Evolutionary conservation across 2,329 filamentous ascomycete genomes (phyloP).

Genomic region (Chalaropsis thielavioides): DNA sequence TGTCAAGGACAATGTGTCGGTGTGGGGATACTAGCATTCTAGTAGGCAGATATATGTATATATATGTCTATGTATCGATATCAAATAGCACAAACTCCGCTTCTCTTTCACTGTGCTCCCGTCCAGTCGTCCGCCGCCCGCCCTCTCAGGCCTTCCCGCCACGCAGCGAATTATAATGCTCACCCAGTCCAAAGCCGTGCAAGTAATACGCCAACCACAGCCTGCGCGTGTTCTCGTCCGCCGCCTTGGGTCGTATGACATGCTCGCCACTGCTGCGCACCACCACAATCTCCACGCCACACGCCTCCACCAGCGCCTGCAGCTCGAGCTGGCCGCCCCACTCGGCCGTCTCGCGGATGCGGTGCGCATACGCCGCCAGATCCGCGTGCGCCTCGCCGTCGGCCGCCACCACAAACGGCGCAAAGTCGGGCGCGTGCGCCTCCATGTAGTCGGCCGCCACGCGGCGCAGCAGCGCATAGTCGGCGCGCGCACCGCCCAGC

Average conservation of each 20-base stretch:
- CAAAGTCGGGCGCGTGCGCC: slow-evolving; percentile 63
- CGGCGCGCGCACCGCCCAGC: slow-evolving; percentile 20
- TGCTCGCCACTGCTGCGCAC: slow-evolving; percentile 74
- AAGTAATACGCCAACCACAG: slow-evolving; percentile 93
- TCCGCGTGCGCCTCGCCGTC: slow-evolving; percentile 21
- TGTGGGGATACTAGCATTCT: slow-evolving; percentile 31
- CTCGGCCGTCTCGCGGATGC: slow-evolving; percentile 75
- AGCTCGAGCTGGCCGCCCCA: slow-evolving; percentile 95
- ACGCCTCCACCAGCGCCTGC: slow-evolving; percentile 66
- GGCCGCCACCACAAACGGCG: slow-evolving; percentile 71
- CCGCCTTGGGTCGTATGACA: slow-evolving; percentile 46
- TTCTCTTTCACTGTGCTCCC: no score
- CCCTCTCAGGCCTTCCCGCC: background rate
- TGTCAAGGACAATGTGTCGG: slow-evolving; percentile 38
- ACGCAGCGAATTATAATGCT: slow-evolving; percentile 88
- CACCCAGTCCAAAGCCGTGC: slow-evolving; percentile 83
- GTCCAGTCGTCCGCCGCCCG: no score
- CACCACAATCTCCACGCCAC: slow-evolving; percentile 67
- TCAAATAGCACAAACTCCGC: no score
- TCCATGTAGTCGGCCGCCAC: slow-evolving; percentile 67
- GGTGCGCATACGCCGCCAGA: slow-evolving; percentile 54
- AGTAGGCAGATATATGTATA: no score
- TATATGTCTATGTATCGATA: no score
- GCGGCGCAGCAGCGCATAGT: slow-evolving; percentile 38
- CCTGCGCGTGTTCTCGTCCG: slow-evolving; percentile 33